phyloP scores from a whole-genome alignment of 257 asterid species.

The Nicotiana obtusifolia region DNA sequence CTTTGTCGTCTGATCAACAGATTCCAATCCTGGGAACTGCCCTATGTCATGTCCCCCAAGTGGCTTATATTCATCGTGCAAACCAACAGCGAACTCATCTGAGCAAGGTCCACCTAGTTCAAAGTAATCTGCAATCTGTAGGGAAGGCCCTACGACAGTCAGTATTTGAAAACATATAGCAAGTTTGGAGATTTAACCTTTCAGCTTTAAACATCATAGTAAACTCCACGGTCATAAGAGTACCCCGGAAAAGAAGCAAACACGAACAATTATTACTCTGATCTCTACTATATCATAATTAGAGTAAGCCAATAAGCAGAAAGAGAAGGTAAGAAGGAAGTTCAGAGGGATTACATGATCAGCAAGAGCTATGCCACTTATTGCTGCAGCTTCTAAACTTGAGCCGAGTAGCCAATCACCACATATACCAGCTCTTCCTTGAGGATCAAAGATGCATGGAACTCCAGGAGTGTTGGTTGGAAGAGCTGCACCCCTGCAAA shows the following conservation, averaged over 20 bases:
- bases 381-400: conserved; percentile 84
- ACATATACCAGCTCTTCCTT: conserved; percentile 93
- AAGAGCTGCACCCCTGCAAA: conserved; percentile 96
- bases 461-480: conserved; percentile 78
- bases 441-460: conserved; percentile 92
- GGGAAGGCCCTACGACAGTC: background rate
- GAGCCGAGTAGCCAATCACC: conserved; percentile 98
- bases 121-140: conserved; percentile 83
- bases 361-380: conserved; percentile 95
- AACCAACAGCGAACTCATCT: conserved; percentile 81
- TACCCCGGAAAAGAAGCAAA: background rate
- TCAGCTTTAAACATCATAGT: background rate
- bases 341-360: conserved; percentile 53
- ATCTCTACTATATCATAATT: background rate
- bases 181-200: background rate
- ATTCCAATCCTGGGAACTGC: conserved; percentile 79
- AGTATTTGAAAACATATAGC: background rate
- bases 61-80: conserved; percentile 52
- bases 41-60: conserved; percentile 78
- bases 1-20: conserved; percentile 31
- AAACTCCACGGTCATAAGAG: background rate
- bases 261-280: background rate
- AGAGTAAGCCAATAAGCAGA: background rate
- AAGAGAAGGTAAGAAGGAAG: conserved; percentile 2
- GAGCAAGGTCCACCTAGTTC: conserved; percentile 60